Conservation (phyloP, 768 basidiomycete species). For the Hysterangium stoloniferum region DNA sequence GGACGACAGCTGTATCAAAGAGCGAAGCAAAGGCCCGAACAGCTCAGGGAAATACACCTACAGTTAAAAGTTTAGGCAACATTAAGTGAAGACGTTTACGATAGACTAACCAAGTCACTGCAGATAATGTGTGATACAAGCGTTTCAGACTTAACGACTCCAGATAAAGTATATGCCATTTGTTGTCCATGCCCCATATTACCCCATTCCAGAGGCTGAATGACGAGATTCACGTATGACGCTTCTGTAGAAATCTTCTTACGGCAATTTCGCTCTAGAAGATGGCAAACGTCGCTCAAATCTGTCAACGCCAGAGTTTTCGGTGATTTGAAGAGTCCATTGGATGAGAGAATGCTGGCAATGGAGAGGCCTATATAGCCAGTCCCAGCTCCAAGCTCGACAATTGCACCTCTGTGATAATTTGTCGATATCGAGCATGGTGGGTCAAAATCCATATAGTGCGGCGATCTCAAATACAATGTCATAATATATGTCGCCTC, state of each 20-base stretch:
- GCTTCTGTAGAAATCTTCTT: neutral
- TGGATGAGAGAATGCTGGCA: conserved; percentile 34
- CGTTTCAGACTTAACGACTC: neutral
- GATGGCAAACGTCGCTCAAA: conserved; percentile 60
- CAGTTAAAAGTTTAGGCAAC: conserved; percentile 4
- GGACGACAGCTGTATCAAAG: conserved; percentile 65
- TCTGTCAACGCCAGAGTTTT: conserved; percentile 50
- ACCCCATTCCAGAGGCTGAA: conserved; percentile 71
- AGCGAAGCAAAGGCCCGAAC: conserved; percentile 65
- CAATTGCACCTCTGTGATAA: conserved; percentile 24
- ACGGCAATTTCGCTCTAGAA: conserved; percentile 36
- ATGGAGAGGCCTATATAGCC: conserved; percentile 49
- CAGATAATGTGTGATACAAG: conserved; percentile 57
- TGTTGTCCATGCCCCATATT: conserved; percentile 32
- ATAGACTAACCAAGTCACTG: conserved; percentile 62
- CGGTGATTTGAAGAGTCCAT: neutral
- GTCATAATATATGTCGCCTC: conserved; percentile 62
- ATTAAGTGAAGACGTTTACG: neutral
- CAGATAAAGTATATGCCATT: conserved; percentile 25
- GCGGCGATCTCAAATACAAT: conserved; percentile 41
- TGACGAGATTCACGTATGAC: conserved; percentile 25
- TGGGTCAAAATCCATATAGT: conserved; percentile 43
- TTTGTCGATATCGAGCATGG: conserved; percentile 32
- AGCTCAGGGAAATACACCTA: conserved; percentile 86
- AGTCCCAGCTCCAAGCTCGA: conserved; percentile 80